phyloP scores from a whole-genome alignment of 305 asterid species.

The Coffea humblotiana region DNA sequence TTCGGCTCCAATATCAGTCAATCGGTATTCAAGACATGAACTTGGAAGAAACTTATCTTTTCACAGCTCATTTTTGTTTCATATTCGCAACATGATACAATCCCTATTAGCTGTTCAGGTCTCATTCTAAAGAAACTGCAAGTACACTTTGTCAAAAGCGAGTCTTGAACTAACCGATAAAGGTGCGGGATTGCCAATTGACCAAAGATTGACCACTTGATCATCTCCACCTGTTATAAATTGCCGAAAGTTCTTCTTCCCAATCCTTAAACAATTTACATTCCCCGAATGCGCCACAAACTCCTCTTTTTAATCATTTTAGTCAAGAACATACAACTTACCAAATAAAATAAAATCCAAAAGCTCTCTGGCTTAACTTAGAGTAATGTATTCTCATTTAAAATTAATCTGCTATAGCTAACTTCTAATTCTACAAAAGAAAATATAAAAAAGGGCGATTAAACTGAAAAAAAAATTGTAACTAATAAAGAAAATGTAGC shows the following conservation, averaged over 20 bases:
- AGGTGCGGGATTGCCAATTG: slow-evolving; percentile 85
- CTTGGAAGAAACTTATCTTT: too few relatives aligned
- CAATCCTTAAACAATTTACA: slow-evolving; percentile 93
- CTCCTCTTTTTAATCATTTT: slow-evolving; percentile 62
- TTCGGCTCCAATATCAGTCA: background rate
- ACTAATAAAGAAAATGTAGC: slow-evolving; percentile 23
- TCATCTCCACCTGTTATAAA: slow-evolving; percentile 99
- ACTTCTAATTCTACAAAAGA: background rate
- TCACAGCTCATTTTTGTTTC: background rate
- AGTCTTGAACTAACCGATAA: slow-evolving; percentile 52
- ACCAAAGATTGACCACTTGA: slow-evolving; percentile 93
- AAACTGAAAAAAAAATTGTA: background rate
- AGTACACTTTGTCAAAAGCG: background rate
- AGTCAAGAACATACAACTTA: slow-evolving; percentile 58
- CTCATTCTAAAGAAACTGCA: background rate
- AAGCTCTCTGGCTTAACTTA: background rate
- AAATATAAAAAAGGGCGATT: background rate
- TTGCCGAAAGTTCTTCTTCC: slow-evolving; percentile 77
- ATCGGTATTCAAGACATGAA: background rate
- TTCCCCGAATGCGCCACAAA: slow-evolving; percentile 95
- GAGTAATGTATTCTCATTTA: background rate
- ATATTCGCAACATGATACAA: background rate
- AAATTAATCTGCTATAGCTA: slow-evolving; percentile 8
- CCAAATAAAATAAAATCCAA: slow-evolving; percentile 14
- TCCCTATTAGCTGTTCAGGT: background rate